Conservation (phyloP, 2,329 filamentous ascomycete species). For the Calonectria pteridis region DNA sequence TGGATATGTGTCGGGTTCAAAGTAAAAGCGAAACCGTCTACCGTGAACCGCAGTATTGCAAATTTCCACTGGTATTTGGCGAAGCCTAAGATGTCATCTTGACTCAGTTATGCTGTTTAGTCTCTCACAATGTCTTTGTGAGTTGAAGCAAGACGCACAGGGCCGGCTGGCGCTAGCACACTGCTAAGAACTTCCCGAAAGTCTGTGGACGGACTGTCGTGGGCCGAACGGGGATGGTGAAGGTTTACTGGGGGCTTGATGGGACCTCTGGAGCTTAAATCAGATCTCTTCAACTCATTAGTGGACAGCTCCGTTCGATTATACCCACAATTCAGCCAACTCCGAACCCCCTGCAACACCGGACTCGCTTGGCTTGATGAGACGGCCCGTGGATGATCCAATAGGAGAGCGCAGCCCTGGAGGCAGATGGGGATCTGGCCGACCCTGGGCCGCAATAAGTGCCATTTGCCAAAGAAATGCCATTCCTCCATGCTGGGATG, state of each 20-base stretch:
- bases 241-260: not conserved
- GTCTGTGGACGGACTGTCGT: conserved; percentile 29
- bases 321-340: conserved; percentile 23
- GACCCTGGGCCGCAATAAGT: not conserved
- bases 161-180: not conserved
- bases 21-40: not conserved
- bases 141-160: not conserved
- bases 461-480: conserved; percentile 8
- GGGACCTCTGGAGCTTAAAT: conserved; percentile 31
- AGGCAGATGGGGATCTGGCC: not conserved
- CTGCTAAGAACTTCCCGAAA: conserved; percentile 33
- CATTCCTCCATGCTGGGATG: not conserved
- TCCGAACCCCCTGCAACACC: conserved; percentile 35
- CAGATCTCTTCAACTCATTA: conserved; percentile 14
- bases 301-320: conserved; percentile 24
- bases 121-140: not conserved
- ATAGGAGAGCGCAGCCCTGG: not conserved
- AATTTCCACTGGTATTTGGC: not conserved
- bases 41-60: not conserved
- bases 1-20: not conserved
- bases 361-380: not conserved
- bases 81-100: not conserved
- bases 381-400: not conserved
- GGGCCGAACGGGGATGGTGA: not conserved
- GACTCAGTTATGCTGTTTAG: not conserved